Conservation (phyloP, 192 early-diverging fungal species). For the Gaertneriomyces semiglobifer region DNA sequence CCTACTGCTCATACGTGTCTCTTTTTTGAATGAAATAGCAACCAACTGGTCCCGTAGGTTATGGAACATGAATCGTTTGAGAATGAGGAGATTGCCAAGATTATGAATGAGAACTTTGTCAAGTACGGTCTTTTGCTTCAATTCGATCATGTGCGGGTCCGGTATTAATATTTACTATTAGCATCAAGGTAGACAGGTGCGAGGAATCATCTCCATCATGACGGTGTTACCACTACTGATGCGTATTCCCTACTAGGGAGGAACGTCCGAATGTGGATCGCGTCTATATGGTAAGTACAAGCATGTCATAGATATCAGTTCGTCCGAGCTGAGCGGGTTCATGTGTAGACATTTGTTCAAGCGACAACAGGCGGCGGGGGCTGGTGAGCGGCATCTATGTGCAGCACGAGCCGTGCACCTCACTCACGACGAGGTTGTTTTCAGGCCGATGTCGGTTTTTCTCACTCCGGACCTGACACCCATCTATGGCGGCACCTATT, state of each 20-base stretch:
- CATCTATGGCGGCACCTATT: slow-evolving; percentile 41
- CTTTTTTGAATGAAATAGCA: too few relatives aligned
- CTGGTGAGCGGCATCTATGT: slow-evolving; percentile 24
- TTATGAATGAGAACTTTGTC: slow-evolving; percentile 62
- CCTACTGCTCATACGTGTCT: too few relatives aligned
- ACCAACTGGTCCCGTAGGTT: slow-evolving; percentile 2
- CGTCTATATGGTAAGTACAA: slow-evolving; percentile 52
- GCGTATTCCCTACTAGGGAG: slow-evolving; percentile 38
- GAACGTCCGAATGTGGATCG: slow-evolving; percentile 62
- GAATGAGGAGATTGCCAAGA: slow-evolving; percentile 45
- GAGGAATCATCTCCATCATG: neutral
- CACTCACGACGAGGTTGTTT: neutral
- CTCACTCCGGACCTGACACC: slow-evolving; percentile 52
- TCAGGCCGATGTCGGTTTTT: slow-evolving; percentile 60
- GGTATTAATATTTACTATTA: neutral
- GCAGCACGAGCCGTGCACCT: too few relatives aligned
- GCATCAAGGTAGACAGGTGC: slow-evolving; percentile 53
- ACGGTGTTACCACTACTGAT: neutral
- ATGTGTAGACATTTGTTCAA: slow-evolving; percentile 52
- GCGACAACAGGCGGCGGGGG: slow-evolving; percentile 59
- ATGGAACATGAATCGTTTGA: slow-evolving; percentile 69
- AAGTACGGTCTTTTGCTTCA: slow-evolving; percentile 18
- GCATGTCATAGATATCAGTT: neutral
- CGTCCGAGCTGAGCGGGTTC: neutral
- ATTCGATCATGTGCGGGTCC: neutral